These are phyloP conservation scores for Camelina hispida DNA, from an alignment of 345 rosid genomes.

Conservation along the genomic window DNA sequence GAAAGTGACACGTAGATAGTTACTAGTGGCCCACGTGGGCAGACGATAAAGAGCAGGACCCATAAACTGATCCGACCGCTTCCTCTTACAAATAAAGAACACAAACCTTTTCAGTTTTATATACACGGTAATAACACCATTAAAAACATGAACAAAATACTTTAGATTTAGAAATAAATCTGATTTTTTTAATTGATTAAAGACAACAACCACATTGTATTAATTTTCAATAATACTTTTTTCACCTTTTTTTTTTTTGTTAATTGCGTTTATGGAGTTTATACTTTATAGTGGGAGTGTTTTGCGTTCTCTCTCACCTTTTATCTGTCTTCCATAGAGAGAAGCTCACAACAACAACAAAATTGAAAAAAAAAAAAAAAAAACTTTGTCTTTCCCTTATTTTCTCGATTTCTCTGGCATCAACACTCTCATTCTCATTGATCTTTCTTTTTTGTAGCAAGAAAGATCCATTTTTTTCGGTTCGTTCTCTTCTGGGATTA, in stretches of 20 bases:
- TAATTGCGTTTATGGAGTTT: slow-evolving; percentile 7
- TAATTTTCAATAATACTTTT: background rate
- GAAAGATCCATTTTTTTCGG: slow-evolving; percentile 48
- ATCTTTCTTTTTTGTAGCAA: slow-evolving; percentile 18
- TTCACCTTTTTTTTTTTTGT: background rate
- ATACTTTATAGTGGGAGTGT: slow-evolving; percentile 35
- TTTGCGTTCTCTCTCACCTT: slow-evolving; percentile 38
- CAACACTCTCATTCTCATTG: slow-evolving; percentile 34
- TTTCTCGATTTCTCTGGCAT: slow-evolving; percentile 37
- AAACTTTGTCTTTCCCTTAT: slow-evolving; percentile 22
- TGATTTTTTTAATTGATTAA: background rate
- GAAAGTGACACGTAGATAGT: slow-evolving; percentile 28
- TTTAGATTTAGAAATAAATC: background rate
- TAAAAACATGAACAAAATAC: background rate
- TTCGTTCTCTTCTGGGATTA: slow-evolving; percentile 28
- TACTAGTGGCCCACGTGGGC: slow-evolving; percentile 31
- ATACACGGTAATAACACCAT: background rate
- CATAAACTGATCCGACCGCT: slow-evolving; percentile 29
- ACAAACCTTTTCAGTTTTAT: slow-evolving; percentile 19
- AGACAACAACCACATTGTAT: slow-evolving; percentile 25
- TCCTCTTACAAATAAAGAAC: slow-evolving; percentile 17
- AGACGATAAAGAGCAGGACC: slow-evolving; percentile 15
- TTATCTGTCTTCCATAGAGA: slow-evolving; percentile 22
- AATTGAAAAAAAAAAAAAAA: background rate
- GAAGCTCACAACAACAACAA: too few relatives aligned